phyloP scores from a whole-genome alignment of 2,329 filamentous ascomycete species.

The Fonsecaea multimorphosa region DNA sequence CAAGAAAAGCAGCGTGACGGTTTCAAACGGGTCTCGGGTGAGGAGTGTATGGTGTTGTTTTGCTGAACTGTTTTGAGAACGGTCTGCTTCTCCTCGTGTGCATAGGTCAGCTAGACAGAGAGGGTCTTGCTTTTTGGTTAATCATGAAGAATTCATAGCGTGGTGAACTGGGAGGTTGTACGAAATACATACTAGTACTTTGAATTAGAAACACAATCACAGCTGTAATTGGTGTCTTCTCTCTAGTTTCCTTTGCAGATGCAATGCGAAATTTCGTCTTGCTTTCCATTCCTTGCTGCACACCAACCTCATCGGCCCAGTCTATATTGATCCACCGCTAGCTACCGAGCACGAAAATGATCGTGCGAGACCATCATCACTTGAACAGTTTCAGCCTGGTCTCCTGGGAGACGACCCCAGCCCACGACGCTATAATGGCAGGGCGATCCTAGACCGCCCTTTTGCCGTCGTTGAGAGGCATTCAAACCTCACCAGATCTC shows the following conservation, averaged over 20 bases:
- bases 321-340: neutral
- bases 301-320: neutral
- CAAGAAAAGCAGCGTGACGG: conserved; percentile 20
- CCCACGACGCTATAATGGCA: neutral
- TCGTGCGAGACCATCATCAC: neutral
- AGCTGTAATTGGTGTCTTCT: neutral
- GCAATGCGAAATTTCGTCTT: neutral
- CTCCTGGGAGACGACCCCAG: neutral
- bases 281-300: neutral
- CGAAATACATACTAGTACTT: conserved; percentile 17
- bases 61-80: conserved; percentile 14
- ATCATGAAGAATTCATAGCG: conserved; percentile 10
- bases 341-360: neutral
- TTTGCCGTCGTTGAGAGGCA: neutral
- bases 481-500: neutral
- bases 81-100: conserved; percentile 4
- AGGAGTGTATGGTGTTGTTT: neutral
- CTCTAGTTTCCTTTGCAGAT: neutral
- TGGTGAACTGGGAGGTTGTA: conserved; percentile 7
- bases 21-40: conserved; percentile 9
- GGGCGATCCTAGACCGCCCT: neutral
- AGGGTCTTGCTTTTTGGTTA: conserved; percentile 10
- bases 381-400: neutral
- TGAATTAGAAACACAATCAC: conserved; percentile 1
- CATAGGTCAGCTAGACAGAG: conserved; percentile 16